Conservation (phyloP, 2,329 filamentous ascomycete species). For the Parafenestella ontariensis region DNA sequence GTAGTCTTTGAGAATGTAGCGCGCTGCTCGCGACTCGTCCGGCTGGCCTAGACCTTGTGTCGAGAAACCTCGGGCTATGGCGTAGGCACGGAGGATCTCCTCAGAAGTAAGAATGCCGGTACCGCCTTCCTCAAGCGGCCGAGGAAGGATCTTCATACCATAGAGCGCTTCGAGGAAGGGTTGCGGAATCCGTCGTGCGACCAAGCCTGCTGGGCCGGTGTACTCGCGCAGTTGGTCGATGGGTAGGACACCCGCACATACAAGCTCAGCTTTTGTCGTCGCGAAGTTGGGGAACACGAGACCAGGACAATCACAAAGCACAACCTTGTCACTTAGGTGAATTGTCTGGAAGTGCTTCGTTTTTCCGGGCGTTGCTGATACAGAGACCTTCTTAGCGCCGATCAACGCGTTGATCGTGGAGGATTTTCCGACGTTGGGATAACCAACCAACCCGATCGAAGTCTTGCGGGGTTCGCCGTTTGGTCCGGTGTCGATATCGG, state of each 20-base stretch:
- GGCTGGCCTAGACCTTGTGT: conserved; percentile 89
- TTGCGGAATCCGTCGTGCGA: conserved; percentile 85
- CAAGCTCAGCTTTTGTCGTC: conserved; percentile 92
- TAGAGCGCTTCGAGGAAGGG: conserved; percentile 91
- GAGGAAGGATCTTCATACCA: conserved; percentile 84
- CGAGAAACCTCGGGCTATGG: conserved; percentile 85
- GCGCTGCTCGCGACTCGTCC: conserved; percentile 89
- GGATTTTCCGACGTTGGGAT: conserved; percentile 98
- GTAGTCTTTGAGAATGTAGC: conserved; percentile 94
- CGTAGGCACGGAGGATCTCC: conserved; percentile 86
- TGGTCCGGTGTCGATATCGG: conserved; percentile 60
- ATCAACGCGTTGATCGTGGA: conserved; percentile 99
- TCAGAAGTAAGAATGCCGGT: conserved; percentile 84
- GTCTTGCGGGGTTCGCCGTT: conserved; percentile 69
- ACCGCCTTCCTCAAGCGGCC: conserved; percentile 88
- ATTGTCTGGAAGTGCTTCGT: conserved; percentile 99
- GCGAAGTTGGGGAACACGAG: conserved; percentile 98
- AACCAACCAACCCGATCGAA: conserved; percentile 92
- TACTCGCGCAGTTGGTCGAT: conserved; percentile 97
- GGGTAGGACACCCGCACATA: conserved; percentile 91
- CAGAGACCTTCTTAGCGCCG: conserved; percentile 96
- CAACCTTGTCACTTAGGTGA: conserved; percentile 85
- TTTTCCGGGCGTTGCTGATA: conserved; percentile 96
- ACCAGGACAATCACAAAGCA: conserved; percentile 97
- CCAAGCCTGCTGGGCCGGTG: conserved; percentile 82